Evolutionary conservation across 257 asterid genomes (phyloP).

Genomic region (Scutellaria galericulata): DNA sequence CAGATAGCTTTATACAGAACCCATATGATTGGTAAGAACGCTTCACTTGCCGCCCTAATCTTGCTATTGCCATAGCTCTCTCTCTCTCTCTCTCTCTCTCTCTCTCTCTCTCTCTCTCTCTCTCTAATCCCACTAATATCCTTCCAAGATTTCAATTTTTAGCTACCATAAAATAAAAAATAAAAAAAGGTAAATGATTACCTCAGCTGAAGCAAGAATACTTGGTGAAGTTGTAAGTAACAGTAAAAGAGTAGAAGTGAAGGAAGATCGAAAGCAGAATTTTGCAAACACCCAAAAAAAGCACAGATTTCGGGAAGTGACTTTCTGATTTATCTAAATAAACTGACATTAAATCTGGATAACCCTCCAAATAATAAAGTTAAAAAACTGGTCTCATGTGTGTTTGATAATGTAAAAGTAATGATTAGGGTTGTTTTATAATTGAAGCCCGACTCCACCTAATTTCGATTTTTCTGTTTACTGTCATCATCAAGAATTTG

Average conservation of each 20-base stretch:
- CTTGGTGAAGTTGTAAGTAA: conserved; percentile 44
- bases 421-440: conserved; percentile 29
- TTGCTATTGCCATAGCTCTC: conserved; percentile 66
- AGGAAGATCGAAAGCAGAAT: conserved; percentile 51
- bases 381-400: neutral
- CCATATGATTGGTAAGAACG: conserved; percentile 83
- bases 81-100: conserved; percentile 31
- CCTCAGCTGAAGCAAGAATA: conserved; percentile 31
- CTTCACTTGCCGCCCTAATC: conserved; percentile 85
- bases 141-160: conserved; percentile 29
- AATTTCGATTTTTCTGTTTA: neutral
- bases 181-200: conserved; percentile 15
- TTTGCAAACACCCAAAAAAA: conserved; percentile 29
- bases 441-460: conserved; percentile 14
- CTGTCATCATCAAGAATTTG: neutral
- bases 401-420: too few relatives aligned
- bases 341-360: conserved; percentile 26
- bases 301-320: neutral
- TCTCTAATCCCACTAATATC: conserved; percentile 32
- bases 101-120: conserved; percentile 35
- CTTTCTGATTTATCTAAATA: neutral
- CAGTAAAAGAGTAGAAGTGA: conserved; percentile 39
- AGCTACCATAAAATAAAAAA: conserved; percentile 11
- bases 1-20: conserved; percentile 68
- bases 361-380: conserved; percentile 21